phyloP scores from a whole-genome alignment of 2,329 filamentous ascomycete species.

The Penicillium sclerotiorum region DNA sequence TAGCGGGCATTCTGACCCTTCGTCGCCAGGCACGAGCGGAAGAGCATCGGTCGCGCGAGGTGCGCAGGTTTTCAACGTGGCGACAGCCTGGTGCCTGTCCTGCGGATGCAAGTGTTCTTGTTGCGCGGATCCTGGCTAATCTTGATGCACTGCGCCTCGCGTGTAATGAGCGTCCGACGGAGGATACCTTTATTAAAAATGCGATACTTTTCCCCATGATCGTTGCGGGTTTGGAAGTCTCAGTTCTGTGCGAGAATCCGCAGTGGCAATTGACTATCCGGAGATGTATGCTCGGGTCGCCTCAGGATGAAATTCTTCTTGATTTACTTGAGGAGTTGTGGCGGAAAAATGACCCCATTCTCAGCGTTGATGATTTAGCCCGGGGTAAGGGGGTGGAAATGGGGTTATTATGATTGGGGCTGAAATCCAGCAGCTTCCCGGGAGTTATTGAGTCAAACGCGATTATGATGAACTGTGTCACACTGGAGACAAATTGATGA shows the following conservation, averaged over 20 bases:
- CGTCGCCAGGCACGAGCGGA: conserved; percentile 12
- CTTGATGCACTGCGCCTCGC: conserved; percentile 30
- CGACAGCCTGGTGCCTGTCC: conserved; percentile 9
- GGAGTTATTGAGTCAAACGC: too few relatives aligned
- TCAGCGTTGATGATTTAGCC: conserved; percentile 26
- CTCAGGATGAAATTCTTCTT: conserved; percentile 16
- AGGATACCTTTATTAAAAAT: conserved; percentile 26
- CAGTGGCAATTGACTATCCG: conserved; percentile 23
- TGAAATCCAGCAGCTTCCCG: too few relatives aligned
- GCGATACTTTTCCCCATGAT: conserved; percentile 29
- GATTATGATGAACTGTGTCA: too few relatives aligned
- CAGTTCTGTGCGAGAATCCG: conserved; percentile 15
- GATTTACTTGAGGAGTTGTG: conserved; percentile 31
- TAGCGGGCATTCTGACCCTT: conserved; percentile 30
- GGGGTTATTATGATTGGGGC: conserved; percentile 25
- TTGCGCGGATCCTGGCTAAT: conserved; percentile 27
- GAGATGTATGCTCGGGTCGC: conserved; percentile 4
- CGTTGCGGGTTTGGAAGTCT: conserved; percentile 23
- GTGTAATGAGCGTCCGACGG: conserved; percentile 16
- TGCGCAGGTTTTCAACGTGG: conserved; percentile 3
- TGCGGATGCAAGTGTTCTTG: conserved; percentile 18
- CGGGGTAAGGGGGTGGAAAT: conserved; percentile 25
- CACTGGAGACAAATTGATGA: too few relatives aligned
- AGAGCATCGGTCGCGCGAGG: background rate
- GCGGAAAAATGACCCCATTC: conserved; percentile 12